A percentile compares a stretch with the other conserved stretches of the same genome.
These are phyloP conservation scores for Pleodorina starrii DNA, from an alignment of 139 green algal genomes.

Conservation along the genomic window DNA sequence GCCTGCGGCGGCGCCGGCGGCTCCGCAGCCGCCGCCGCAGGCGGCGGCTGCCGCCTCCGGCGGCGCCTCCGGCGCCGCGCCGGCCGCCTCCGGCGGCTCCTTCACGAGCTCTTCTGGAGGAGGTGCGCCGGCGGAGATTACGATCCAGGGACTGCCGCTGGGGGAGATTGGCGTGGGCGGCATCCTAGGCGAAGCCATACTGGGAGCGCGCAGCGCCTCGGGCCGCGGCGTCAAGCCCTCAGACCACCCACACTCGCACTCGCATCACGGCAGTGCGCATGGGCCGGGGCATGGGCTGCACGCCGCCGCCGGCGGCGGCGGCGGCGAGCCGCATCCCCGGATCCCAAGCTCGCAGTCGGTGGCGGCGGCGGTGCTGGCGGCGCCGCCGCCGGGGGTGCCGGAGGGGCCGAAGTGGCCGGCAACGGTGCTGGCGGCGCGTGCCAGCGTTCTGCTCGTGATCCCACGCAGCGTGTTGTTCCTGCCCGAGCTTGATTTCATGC, in stretches of 20 bases:
- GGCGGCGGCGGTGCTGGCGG: background rate
- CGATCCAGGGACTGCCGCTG: constrained; percentile 24
- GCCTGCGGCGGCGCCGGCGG: background rate
- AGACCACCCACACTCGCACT: no score
- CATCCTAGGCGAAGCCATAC: constrained; percentile 17
- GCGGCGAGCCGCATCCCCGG: background rate
- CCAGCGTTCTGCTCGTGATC: constrained; percentile 27
- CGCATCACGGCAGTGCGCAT: background rate
- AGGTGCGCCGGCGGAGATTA: background rate
- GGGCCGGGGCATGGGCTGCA: background rate
- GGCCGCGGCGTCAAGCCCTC: background rate
- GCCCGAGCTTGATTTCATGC: constrained; percentile 39
- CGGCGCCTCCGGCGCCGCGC: background rate
- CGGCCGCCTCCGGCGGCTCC: background rate
- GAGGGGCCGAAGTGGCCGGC: constrained; percentile 26
- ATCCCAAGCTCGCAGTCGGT: no score
- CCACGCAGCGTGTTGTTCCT: constrained; percentile 38
- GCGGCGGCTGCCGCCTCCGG: background rate
- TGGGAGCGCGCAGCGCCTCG: background rate
- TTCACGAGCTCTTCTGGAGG: background rate
- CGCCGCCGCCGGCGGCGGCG: background rate
- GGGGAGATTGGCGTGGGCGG: background rate
- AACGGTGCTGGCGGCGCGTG: constrained; percentile 24
- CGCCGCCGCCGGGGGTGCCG: background rate
- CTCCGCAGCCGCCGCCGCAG: background rate